Base-by-base conservation (phyloP, 2,329 filamentous ascomycete species). In the Cyclaneusma minus region DNA sequence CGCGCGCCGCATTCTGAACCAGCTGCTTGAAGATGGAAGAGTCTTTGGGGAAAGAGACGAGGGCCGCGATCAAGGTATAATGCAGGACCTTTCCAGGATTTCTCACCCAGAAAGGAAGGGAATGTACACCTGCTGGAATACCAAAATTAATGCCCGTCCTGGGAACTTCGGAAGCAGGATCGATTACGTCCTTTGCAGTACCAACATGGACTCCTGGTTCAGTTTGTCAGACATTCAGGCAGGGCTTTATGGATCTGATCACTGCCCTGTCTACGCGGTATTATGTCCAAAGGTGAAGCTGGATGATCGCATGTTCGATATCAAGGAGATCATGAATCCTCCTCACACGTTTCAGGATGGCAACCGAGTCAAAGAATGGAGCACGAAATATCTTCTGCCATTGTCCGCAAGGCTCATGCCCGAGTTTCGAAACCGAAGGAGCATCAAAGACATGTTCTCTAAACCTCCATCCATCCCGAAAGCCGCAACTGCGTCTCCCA, bases 81-180 rank as follows among this genome's bases (percentile, higher is more conserved):
- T 95, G 21, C 81, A 77, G 65, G 89, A 98, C 52, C 59, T 91
- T 11, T 85, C 80, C 39, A 68, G 89, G 25, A 68, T 66, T 14
- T 91, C 85, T 43, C 79, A 94, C 44, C 78, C 81, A 1, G 54
- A 58, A n/a, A 66, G 89, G 20, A 60, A 62, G 34, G 83, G 83
- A 33, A 95, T 98, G 89, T 95, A 83, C 49, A 95, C 89, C 0
- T 93, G 87, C 49, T 95, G 87, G 87, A 84, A 95, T 36, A 85
- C 82, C 26, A 85, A 80, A 48, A 79, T 84, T 44, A 95, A 95
- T 50, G 81, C 82, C n/a, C 65, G 89, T n/a, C 87, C 87, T 3
- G 84, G 81, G 3, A 95, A 95, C 47, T 91, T 78, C 49, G 89
- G 89, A 5, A 78, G 81, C 29, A 70, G 89, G 18, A 95, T 95